Conservation (phyloP, 2,329 filamentous ascomycete species). For the Mycogone perniciosa region DNA sequence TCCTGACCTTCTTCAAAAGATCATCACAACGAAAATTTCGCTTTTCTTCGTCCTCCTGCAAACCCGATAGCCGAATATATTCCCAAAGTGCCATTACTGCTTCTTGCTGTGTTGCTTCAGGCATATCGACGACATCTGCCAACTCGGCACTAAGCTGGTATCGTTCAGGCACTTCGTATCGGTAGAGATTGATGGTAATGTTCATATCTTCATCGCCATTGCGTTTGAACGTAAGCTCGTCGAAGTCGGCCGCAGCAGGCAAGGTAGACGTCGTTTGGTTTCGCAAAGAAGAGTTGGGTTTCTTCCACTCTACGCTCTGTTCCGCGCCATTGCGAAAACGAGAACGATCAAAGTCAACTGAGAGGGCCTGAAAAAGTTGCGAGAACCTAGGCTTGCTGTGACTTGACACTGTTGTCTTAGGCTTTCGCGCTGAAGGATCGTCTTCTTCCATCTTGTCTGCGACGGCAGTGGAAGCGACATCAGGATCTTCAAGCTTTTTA, state of each 20-base stretch:
- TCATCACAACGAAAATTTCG: constrained; percentile 88
- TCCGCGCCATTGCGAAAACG: constrained; percentile 50
- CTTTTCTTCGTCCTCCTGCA: constrained; percentile 94
- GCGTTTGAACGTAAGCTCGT: constrained; percentile 85
- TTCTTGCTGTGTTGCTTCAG: constrained; percentile 80
- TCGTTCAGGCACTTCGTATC: constrained; percentile 80
- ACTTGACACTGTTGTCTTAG: constrained; percentile 30
- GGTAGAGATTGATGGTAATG: constrained; percentile 76
- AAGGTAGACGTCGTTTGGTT: constrained; percentile 32
- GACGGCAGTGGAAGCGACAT: constrained; percentile 32
- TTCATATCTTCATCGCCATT: constrained; percentile 90
- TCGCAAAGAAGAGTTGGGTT: constrained; percentile 55
- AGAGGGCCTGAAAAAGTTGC: constrained; percentile 76
- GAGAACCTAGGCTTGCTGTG: constrained; percentile 54
- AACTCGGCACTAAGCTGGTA: constrained; percentile 74
- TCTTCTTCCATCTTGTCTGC: constrained; percentile 22
- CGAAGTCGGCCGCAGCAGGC: constrained; percentile 70
- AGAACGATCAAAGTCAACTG: constrained; percentile 63
- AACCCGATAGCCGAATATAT: constrained; percentile 76
- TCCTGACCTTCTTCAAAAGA: constrained; percentile 63
- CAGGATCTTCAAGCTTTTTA: neutral
- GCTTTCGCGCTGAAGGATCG: constrained; percentile 25
- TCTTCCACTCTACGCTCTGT: constrained; percentile 76
- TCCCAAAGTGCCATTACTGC: constrained; percentile 92
- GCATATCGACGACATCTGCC: constrained; percentile 77